These are phyloP conservation scores for Yamadazyma trypodendri DNA, from an alignment of 1,139 yeast species.

Conservation along the genomic window DNA sequence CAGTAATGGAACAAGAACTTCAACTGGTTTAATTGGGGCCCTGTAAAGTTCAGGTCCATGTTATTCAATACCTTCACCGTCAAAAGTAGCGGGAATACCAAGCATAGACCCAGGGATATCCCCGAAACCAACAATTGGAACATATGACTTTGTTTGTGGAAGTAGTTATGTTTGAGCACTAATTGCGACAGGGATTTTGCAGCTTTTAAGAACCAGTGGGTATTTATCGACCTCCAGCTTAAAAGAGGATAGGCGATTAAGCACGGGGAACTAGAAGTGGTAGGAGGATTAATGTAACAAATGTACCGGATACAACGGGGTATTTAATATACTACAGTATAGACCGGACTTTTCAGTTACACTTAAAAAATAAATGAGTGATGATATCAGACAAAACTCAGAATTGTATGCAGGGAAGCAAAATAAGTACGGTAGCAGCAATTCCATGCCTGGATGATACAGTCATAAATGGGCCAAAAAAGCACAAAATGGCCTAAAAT, in stretches of 20 bases:
- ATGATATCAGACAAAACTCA: slow-evolving; percentile 1
- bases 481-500: no score
- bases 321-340: background rate
- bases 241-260: no score
- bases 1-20: slow-evolving; percentile 26
- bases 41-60: slow-evolving; percentile 3
- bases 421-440: no score
- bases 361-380: slow-evolving; percentile 1
- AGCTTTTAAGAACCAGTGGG: background rate
- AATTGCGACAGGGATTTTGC: no score
- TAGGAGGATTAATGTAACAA: background rate
- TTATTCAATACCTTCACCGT: slow-evolving; percentile 18
- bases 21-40: slow-evolving; percentile 12
- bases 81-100: slow-evolving; percentile 17
- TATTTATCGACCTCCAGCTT: no score
- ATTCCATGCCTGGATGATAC: no score
- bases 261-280: background rate
- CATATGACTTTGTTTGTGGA: slow-evolving; percentile 5
- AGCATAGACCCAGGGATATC: slow-evolving; percentile 9
- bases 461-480: no score
- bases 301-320: background rate
- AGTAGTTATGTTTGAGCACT: no score
- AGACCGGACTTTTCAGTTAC: no score
- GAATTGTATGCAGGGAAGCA: no score
- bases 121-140: slow-evolving; percentile 4